A percentile compares a stretch with the other conserved stretches of the same genome.
Conservation (phyloP, 2,329 filamentous ascomycete species). For the Colletotrichum incanum region DNA sequence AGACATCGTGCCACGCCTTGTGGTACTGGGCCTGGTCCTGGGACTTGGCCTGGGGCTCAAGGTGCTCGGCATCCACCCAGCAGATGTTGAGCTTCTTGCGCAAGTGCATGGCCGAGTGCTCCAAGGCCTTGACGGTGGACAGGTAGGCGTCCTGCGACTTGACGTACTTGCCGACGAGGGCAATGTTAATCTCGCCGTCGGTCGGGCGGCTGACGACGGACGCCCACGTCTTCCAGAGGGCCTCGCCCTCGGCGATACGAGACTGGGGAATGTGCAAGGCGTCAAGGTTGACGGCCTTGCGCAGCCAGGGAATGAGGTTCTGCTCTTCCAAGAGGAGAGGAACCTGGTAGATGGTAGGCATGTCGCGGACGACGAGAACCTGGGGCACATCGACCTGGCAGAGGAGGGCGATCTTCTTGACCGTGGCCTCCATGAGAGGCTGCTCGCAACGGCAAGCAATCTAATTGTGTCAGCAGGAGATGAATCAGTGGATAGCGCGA, state of each 20-base stretch:
- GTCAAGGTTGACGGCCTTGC: slow-evolving; percentile 76
- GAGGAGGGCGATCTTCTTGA: slow-evolving; percentile 89
- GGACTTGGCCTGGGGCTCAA: slow-evolving; percentile 78
- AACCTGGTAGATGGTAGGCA: slow-evolving; percentile 93
- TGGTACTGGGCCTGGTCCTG: slow-evolving; percentile 82
- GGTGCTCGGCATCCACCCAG: slow-evolving; percentile 88
- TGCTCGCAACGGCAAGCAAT: slow-evolving; percentile 94
- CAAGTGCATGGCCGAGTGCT: slow-evolving; percentile 93
- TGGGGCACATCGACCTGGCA: slow-evolving; percentile 91
- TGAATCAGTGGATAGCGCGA: background rate
- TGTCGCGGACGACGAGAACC: slow-evolving; percentile 91
- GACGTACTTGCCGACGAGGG: slow-evolving; percentile 93
- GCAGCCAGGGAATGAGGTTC: slow-evolving; percentile 79
- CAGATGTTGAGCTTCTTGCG: slow-evolving; percentile 83
- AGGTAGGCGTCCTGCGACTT: slow-evolving; percentile 89
- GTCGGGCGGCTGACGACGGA: slow-evolving; percentile 78
- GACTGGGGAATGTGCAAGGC: slow-evolving; percentile 65
- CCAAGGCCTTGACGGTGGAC: slow-evolving; percentile 86
- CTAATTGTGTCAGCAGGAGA: slow-evolving; percentile 56
- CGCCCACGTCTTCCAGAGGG: slow-evolving; percentile 73
- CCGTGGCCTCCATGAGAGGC: slow-evolving; percentile 79
- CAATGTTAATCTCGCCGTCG: slow-evolving; percentile 83
- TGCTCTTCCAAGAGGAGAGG: slow-evolving; percentile 92
- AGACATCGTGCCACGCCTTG: slow-evolving; percentile 87
- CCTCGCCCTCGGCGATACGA: slow-evolving; percentile 72